Conservation (phyloP, 441 rosid species). For the Erysimum cheiri region DNA sequence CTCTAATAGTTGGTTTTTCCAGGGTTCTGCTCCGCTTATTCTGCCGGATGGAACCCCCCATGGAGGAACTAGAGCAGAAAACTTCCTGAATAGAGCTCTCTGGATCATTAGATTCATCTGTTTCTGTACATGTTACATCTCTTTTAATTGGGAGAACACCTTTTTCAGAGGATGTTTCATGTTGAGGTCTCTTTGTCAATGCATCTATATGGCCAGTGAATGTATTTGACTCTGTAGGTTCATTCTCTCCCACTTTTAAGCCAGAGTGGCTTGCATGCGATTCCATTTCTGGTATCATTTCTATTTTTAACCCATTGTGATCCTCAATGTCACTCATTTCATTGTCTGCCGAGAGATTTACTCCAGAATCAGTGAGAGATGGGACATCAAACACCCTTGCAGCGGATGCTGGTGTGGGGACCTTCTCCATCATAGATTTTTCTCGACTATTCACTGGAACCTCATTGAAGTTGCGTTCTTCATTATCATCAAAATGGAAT, state of each 20-base stretch:
- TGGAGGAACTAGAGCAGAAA: slow-evolving; percentile 40
- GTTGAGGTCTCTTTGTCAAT: slow-evolving; percentile 35
- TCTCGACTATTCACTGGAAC: slow-evolving; percentile 42
- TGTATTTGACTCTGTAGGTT: slow-evolving; percentile 37
- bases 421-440: slow-evolving; percentile 37
- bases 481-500: slow-evolving; percentile 56
- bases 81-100: slow-evolving; percentile 38
- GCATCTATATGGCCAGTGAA: slow-evolving; percentile 32
- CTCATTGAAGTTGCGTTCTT: slow-evolving; percentile 43
- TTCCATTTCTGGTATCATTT: slow-evolving; percentile 36
- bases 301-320: slow-evolving; percentile 39
- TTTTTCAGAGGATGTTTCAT: slow-evolving; percentile 24
- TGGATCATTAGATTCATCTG: slow-evolving; percentile 38
- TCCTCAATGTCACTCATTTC: slow-evolving; percentile 42
- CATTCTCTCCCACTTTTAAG: slow-evolving; percentile 40
- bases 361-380: slow-evolving; percentile 42
- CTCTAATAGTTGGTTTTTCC: slow-evolving; percentile 36
- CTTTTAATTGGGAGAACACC: slow-evolving; percentile 32
- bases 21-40: slow-evolving; percentile 58
- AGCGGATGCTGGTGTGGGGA: slow-evolving; percentile 36
- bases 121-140: slow-evolving; percentile 43
- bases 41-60: slow-evolving; percentile 51
- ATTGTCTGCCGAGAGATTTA: slow-evolving; percentile 34
- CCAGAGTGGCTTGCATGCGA: slow-evolving; percentile 44
- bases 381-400: slow-evolving; percentile 40